Percentiles rank a stretch among this genome's conserved stretches.
Conservation (phyloP, 129 eudicot species). For the Artemisia tridentata region DNA sequence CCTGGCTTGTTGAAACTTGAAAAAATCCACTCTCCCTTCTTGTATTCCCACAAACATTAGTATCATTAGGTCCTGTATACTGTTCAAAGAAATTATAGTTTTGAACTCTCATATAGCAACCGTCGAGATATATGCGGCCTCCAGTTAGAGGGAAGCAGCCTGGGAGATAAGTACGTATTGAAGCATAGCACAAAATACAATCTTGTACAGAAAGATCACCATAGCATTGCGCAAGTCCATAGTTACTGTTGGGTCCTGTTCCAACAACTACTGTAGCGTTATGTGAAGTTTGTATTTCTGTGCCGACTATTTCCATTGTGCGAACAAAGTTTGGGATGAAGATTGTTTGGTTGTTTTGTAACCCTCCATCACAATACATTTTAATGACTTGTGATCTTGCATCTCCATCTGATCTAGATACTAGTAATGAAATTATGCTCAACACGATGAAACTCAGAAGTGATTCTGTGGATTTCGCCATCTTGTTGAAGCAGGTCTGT, state of each 20-base stretch:
- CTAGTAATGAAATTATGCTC: too few species aligned
- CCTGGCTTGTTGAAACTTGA: conserved; percentile 38
- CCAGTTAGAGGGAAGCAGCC: conserved; percentile 60
- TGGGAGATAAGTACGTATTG: conserved; percentile 56
- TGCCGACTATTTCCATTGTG: too few species aligned
- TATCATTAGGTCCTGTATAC: conserved; percentile 40
- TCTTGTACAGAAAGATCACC: background rate
- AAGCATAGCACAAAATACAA: background rate
- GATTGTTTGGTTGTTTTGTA: too few species aligned
- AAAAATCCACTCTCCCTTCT: conserved; percentile 38
- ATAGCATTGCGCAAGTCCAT: background rate
- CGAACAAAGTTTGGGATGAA: too few species aligned
- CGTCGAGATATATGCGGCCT: conserved; percentile 59
- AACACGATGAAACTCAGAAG: too few species aligned
- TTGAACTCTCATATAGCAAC: conserved; percentile 61
- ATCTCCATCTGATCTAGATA: too few species aligned
- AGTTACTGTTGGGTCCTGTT: too few species aligned
- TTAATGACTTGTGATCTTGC: too few species aligned
- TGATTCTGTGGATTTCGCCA: background rate
- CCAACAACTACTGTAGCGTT: too few species aligned
- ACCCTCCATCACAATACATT: too few species aligned
- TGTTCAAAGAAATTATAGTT: conserved; percentile 52
- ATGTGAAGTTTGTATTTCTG: too few species aligned
- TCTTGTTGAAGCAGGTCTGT: background rate
- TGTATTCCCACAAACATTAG: conserved; percentile 48